phyloP scores from a whole-genome alignment of 1,284 basidiomycete genomes.

The Xanthoconium separans region DNA sequence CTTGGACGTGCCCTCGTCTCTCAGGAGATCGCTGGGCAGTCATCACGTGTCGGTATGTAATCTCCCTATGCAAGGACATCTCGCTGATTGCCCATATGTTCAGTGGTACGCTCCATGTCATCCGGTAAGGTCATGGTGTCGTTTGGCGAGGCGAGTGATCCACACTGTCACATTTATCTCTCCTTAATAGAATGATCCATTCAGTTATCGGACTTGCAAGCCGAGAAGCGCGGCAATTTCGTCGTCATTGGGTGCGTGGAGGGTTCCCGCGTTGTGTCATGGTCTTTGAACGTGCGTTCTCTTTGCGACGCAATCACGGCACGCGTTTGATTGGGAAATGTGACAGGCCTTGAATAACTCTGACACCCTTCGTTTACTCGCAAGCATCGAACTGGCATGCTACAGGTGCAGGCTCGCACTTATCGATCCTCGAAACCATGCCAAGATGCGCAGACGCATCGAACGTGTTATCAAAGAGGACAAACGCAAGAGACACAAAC shows the following conservation, averaged over 20 bases:
- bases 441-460: conserved; percentile 64
- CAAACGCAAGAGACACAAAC: conserved; percentile 69
- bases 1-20: conserved; percentile 71
- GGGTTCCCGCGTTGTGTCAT: conserved; percentile 69
- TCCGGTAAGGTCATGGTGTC: conserved; percentile 66
- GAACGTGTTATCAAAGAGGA: conserved; percentile 79
- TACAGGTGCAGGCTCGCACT: conserved; percentile 68
- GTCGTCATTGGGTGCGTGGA: conserved; percentile 77
- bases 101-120: conserved; percentile 66
- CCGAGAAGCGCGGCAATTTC: conserved; percentile 81
- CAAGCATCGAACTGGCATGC: conserved; percentile 78
- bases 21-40: conserved; percentile 68
- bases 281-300: conserved; percentile 70
- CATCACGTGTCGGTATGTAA: conserved; percentile 69
- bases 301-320: neutral
- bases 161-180: conserved; percentile 4
- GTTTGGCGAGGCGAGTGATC: conserved; percentile 75
- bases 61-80: conserved; percentile 2
- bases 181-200: neutral
- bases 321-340: conserved; percentile 7
- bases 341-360: conserved; percentile 72
- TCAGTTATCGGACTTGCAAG: conserved; percentile 70
- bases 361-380: conserved; percentile 73
- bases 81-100: conserved; percentile 15
- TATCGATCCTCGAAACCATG: conserved; percentile 59